Evolutionary conservation across 305 asterid genomes (phyloP), one percentile per base, ranked within the genome.

Genomic region (Fraxinus nigra): DNA sequence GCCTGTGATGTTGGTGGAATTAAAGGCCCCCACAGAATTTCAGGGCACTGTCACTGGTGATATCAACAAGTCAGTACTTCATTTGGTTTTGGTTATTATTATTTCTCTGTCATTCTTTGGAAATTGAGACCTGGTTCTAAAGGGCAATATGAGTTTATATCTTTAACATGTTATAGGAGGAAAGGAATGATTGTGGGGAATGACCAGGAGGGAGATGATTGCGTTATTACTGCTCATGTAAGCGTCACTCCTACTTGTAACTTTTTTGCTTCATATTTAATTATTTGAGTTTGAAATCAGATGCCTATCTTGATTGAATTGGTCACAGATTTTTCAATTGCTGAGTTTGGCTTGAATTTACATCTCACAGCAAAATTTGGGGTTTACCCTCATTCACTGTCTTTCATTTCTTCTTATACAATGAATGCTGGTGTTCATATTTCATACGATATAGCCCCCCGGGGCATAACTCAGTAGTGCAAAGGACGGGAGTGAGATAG

Each of bases 21-120:
- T 97, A 28, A 94, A 93, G 89, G 94, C 89, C 81, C 98, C 98
- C n/a, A 76, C 97, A 51, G 98, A 97, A 83, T 97, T 97, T 84
- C 99, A 94, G 87, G 99, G 99, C 85, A 80, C 95, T 7, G 96
- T 97, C 79, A 93, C 94, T 22, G 99, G 99, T 77, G 99, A 97
- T 91, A 91, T 97, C 51, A 94, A 95, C 90, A 94, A 93, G 99
- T 95, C 51, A 59, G 97, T 87, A 38, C 51, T 38, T 65, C 2
- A 73, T 80, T 35, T 63, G 46, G 70, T 80, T 84, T 43, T 77
- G 77, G 10, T 83, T 22, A 38, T 8, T 37, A 82, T 26, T 46
- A 10, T 22, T 5, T 18, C 20, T 78, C 37, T 67, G 4, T 81
- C 32, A 30, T 30, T 77, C 56, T 74, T 24, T 79, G 70, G 30